Evolutionary conservation across 1,284 basidiomycete species (phyloP).

Genomic region (Ustilago bromivora): DNA sequence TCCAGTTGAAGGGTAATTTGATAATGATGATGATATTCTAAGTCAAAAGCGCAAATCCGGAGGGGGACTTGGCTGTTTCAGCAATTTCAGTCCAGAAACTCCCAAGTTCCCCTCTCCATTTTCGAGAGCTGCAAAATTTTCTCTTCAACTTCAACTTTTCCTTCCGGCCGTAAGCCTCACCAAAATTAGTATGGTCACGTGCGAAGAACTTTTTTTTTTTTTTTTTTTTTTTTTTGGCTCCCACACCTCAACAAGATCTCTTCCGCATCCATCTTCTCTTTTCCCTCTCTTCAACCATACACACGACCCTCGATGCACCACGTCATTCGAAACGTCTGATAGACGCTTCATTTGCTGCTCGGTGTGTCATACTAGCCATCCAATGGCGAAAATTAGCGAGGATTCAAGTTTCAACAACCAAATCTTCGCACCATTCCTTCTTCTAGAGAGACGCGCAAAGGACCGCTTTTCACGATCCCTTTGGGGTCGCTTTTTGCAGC

Average conservation of each 20-base stretch:
- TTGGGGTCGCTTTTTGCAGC: conserved; percentile 41
- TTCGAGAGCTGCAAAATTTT: too few species aligned
- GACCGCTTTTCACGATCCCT: conserved; percentile 43
- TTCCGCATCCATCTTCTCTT: neutral
- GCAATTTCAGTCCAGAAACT: too few species aligned
- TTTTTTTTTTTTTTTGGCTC: too few species aligned
- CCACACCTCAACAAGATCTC: neutral
- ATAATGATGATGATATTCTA: too few species aligned
- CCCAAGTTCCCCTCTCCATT: too few species aligned
- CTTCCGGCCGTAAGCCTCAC: conserved; percentile 21
- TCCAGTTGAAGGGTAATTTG: neutral
- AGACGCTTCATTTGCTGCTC: neutral
- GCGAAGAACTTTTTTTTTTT: neutral
- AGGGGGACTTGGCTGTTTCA: too few species aligned
- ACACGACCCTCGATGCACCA: conserved; percentile 28
- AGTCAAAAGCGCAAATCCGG: too few species aligned
- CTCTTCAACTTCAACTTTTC: neutral
- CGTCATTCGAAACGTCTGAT: neutral
- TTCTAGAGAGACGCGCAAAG: conserved; percentile 54
- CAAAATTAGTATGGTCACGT: neutral
- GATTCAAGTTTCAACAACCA: conserved; percentile 31
- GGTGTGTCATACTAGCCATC: conserved; percentile 7
- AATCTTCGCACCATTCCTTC: neutral
- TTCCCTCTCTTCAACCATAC: conserved; percentile 18
- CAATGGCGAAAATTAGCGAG: neutral